Percentiles rank a stretch among this genome's conserved stretches.
These are phyloP conservation scores for Spergularia marina DNA, from an alignment of 148 eudicot genomes.

Conservation along the genomic window DNA sequence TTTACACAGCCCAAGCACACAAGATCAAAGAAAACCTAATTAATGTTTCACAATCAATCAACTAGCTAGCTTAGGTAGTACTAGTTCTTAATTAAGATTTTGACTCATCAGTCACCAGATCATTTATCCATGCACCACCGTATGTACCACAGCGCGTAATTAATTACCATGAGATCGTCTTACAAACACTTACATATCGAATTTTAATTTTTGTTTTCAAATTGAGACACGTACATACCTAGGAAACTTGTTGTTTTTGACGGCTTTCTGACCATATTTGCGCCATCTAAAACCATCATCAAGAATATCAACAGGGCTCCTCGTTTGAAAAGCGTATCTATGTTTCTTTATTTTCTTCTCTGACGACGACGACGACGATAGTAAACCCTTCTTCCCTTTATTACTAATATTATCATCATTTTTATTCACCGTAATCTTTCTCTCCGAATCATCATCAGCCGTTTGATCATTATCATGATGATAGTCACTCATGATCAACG, in stretches of 20 bases:
- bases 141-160: too few relatives aligned
- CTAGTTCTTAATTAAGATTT: too few relatives aligned
- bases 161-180: too few relatives aligned
- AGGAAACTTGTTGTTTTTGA: conserved; percentile 57
- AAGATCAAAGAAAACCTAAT: too few relatives aligned
- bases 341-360: conserved; percentile 43
- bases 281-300: conserved; percentile 80
- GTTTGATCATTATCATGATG: not conserved
- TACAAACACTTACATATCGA: too few relatives aligned
- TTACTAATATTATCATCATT: not conserved
- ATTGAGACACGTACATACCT: conserved; percentile 28
- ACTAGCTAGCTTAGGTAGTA: too few relatives aligned
- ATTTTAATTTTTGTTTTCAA: too few relatives aligned
- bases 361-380: not conserved
- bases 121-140: too few relatives aligned
- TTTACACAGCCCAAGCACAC: too few relatives aligned
- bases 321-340: conserved; percentile 60
- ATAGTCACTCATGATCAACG: not conserved
- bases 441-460: conserved; percentile 1
- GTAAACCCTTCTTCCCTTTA: conserved; percentile 23
- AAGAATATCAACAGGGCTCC: conserved; percentile 70
- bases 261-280: conserved; percentile 71
- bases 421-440: not conserved
- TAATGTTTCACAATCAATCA: too few relatives aligned
- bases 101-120: too few relatives aligned